Percentiles rank a stretch among this genome's conserved stretches.
Evolutionary conservation across 306 rosid species (phyloP).

Genomic region (Rubus parviflorus): DNA sequence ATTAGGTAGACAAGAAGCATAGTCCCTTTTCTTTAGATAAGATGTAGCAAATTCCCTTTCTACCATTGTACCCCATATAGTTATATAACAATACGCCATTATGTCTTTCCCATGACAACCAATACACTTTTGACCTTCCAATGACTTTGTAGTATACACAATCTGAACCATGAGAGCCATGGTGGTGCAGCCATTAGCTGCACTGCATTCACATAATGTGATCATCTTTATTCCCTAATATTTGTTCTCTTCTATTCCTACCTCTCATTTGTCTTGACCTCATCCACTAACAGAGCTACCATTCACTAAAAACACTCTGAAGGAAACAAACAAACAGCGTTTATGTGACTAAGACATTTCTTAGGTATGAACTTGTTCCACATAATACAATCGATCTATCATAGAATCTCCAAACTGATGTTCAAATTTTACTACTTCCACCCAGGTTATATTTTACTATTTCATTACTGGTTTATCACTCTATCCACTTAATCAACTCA

Average conservation of each 20-base stretch:
- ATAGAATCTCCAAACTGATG: background rate
- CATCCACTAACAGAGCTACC: conserved; percentile 11
- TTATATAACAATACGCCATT: background rate
- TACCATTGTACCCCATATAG: background rate
- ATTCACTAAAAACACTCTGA: background rate
- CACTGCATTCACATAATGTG: conserved; percentile 11
- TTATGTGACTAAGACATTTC: background rate
- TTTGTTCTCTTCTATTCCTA: conserved; percentile 3
- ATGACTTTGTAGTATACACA: background rate
- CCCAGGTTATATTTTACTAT: background rate
- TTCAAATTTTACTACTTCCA: background rate
- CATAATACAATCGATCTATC: background rate
- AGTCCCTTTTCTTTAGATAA: background rate
- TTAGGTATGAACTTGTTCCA: background rate
- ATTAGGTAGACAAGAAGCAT: background rate
- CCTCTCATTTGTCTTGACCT: conserved; percentile 8
- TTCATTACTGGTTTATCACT: background rate
- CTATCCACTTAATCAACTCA: conserved; percentile 4
- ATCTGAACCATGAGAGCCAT: background rate
- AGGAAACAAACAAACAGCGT: background rate
- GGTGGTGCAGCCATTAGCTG: conserved; percentile 19
- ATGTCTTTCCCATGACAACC: background rate
- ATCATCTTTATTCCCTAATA: conserved; percentile 8
- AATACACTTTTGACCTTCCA: conserved; percentile 4
- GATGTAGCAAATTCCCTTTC: background rate